Evolutionary conservation across 805 yeast species (phyloP).

Genomic region (Saturnispora silvae): DNA sequence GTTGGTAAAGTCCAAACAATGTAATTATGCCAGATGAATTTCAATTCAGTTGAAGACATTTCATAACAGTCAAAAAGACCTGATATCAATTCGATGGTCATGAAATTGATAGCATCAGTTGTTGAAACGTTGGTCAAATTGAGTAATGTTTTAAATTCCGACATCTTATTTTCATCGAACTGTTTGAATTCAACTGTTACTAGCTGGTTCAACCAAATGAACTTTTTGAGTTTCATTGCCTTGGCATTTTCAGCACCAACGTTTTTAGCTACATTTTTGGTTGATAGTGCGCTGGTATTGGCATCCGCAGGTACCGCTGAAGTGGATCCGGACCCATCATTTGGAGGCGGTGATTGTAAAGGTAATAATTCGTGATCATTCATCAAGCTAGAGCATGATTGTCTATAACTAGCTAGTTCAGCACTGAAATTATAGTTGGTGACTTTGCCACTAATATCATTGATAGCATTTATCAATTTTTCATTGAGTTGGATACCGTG

Average conservation of each 20-base stretch:
- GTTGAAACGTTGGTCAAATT: constrained; percentile 23
- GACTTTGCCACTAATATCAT: neutral
- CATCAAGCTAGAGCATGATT: constrained; percentile 2
- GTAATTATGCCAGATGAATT: constrained; percentile 20
- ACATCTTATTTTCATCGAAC: constrained; percentile 19
- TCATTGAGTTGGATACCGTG: constrained; percentile 12
- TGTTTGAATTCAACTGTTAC: constrained; percentile 18
- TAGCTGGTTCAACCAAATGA: constrained; percentile 25
- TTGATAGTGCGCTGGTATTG: neutral
- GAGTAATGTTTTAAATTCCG: constrained; percentile 20
- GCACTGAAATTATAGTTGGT: neutral
- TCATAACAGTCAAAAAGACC: constrained; percentile 21
- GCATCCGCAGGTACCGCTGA: neutral
- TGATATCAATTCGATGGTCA: constrained; percentile 21
- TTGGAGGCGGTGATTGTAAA: too few relatives aligned
- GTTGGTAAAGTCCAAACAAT: constrained; percentile 21
- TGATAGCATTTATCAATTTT: neutral
- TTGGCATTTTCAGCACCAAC: constrained; percentile 9
- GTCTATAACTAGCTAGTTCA: neutral
- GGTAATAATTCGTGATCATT: constrained; percentile 1
- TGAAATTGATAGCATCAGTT: constrained; percentile 21
- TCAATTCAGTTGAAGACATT: constrained; percentile 15
- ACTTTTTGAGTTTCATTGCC: constrained; percentile 19
- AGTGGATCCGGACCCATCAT: too few relatives aligned
- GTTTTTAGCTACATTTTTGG: neutral